phyloP scores from a whole-genome alignment of 169 alveolate species.

The Plasmodium ovale region DNA sequence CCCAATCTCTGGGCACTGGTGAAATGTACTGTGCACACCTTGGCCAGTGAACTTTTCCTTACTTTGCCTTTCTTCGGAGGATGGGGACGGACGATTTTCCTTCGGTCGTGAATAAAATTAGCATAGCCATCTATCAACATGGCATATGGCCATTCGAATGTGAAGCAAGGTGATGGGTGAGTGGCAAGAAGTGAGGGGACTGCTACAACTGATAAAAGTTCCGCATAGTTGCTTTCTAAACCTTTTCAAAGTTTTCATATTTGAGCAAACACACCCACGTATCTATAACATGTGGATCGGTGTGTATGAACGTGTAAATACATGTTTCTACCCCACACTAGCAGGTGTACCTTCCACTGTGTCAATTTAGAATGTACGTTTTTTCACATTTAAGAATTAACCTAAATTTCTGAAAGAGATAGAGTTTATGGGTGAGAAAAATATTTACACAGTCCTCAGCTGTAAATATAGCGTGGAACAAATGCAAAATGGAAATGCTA shows the following conservation, averaged over 20 bases:
- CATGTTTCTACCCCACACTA: background rate
- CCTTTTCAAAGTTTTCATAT: background rate
- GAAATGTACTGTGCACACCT: too few relatives aligned
- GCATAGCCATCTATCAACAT: too few relatives aligned
- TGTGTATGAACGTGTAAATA: background rate
- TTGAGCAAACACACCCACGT: background rate
- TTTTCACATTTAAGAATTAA: background rate
- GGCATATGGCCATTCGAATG: too few relatives aligned
- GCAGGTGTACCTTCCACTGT: too few relatives aligned
- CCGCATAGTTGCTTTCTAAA: background rate
- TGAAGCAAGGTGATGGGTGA: too few relatives aligned
- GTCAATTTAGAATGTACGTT: background rate
- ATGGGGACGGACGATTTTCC: too few relatives aligned
- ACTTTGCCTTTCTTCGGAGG: too few relatives aligned
- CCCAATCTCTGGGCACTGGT: too few relatives aligned
- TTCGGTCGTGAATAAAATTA: too few relatives aligned
- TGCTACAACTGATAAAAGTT: too few relatives aligned
- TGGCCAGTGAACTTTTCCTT: too few relatives aligned
- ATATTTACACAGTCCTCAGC: constrained; percentile 12
- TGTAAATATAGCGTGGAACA: constrained; percentile 19
- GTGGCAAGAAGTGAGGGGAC: too few relatives aligned
- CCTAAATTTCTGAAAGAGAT: background rate
- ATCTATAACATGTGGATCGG: background rate
- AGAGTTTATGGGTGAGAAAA: background rate
- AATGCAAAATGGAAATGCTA: constrained; percentile 11